These are phyloP conservation scores for Hymenoscyphus fraxineus DNA, from an alignment of 2,329 filamentous ascomycete species.

Conservation along the genomic window DNA sequence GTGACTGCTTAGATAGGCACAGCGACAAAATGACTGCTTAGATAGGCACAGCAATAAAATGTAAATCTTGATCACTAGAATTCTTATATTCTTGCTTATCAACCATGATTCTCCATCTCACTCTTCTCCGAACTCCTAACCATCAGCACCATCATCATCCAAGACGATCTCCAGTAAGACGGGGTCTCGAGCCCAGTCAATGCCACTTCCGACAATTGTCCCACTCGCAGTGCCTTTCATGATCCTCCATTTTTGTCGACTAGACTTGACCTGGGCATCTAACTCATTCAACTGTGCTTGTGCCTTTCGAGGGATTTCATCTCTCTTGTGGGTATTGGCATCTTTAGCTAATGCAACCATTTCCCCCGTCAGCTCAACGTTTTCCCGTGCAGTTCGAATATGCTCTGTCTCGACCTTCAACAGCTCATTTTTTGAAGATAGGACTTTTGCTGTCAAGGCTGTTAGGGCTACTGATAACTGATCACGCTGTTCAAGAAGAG, in stretches of 20 bases:
- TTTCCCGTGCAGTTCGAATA: conserved; percentile 53
- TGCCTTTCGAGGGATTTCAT: conserved; percentile 48
- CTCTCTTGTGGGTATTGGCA: conserved; percentile 48
- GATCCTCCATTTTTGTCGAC: conserved; percentile 65
- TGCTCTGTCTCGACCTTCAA: conserved; percentile 56
- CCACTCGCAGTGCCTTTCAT: conserved; percentile 78
- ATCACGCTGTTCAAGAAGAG: conserved; percentile 65
- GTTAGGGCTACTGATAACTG: conserved; percentile 60
- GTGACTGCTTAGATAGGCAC: not conserved
- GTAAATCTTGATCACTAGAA: not conserved
- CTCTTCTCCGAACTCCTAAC: not conserved
- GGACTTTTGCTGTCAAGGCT: conserved; percentile 52
- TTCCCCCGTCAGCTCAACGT: conserved; percentile 58
- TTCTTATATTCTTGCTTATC: not conserved
- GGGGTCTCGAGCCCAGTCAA: conserved; percentile 74
- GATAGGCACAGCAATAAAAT: not conserved
- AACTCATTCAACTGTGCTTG: conserved; percentile 54
- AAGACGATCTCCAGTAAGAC: conserved; percentile 67
- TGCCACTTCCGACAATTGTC: conserved; percentile 73
- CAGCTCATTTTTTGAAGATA: conserved; percentile 49
- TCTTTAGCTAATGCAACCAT: conserved; percentile 61
- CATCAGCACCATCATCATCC: conserved; percentile 53
- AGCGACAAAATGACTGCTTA: not conserved
- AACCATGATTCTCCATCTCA: not conserved
- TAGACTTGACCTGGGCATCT: conserved; percentile 57